Evolutionary conservation across 2,329 filamentous ascomycete genomes (phyloP).

Genomic region (Sarocladiaceae sp.): DNA sequence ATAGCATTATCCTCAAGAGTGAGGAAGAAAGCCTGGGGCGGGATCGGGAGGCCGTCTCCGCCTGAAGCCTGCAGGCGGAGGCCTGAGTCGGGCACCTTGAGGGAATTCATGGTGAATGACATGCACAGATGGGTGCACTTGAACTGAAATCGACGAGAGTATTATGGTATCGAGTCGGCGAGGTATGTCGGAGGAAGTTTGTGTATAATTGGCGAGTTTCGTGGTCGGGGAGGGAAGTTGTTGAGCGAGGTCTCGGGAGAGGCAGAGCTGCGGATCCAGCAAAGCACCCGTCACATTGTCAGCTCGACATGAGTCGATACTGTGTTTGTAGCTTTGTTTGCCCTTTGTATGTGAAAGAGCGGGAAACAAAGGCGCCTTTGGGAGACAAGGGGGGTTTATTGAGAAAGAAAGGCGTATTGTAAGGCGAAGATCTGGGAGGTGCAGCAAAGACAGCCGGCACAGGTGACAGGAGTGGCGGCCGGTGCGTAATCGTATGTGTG

Average conservation of each 20-base stretch:
- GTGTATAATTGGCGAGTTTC: not conserved
- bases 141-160: not conserved
- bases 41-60: conserved; percentile 36
- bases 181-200: not conserved
- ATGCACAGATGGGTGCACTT: not conserved
- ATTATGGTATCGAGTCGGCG: not conserved
- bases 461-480: not conserved
- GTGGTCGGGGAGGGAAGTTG: not conserved
- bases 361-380: conserved; percentile 3
- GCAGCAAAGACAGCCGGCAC: not conserved
- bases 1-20: conserved; percentile 54
- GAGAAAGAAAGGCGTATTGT: not conserved
- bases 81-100: conserved; percentile 54
- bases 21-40: conserved; percentile 54
- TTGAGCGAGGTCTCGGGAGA: not conserved
- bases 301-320: not conserved
- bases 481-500: not conserved
- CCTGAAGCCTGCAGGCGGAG: conserved; percentile 51
- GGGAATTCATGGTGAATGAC: conserved; percentile 40
- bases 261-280: conserved; percentile 6
- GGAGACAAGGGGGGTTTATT: not conserved
- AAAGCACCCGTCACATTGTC: conserved; percentile 7
- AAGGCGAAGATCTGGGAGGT: not conserved
- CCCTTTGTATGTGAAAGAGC: not conserved
- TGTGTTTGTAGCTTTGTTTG: not conserved